phyloP scores from a whole-genome alignment of 306 rosid species.

The Psophocarpus tetragonolobus region DNA sequence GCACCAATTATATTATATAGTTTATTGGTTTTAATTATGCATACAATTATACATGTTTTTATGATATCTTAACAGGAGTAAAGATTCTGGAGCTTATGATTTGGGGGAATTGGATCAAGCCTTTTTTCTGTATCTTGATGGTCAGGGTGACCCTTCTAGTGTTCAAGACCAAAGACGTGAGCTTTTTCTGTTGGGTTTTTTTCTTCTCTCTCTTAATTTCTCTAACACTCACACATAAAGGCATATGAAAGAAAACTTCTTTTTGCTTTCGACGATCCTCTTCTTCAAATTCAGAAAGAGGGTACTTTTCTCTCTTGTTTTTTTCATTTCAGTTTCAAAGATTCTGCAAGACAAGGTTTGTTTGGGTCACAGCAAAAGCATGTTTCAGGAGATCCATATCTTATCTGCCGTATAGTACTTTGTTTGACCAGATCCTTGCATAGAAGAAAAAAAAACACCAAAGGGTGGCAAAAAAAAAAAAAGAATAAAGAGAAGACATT shows the following conservation, averaged over 20 bases:
- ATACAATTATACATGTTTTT: not conserved
- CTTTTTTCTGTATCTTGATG: conserved; percentile 83
- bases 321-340: conserved; percentile 28
- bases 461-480: not conserved
- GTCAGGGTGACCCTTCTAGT: conserved; percentile 58
- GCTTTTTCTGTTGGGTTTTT: too few species aligned
- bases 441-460: not conserved
- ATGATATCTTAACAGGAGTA: conserved; percentile 46
- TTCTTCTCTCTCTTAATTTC: conserved; percentile 8
- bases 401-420: conserved; percentile 50
- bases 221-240: not conserved
- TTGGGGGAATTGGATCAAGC: conserved; percentile 95
- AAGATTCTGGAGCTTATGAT: conserved; percentile 80
- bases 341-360: conserved; percentile 35
- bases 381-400: conserved; percentile 51
- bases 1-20: not conserved
- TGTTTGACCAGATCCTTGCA: conserved; percentile 62
- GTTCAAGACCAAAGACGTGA: conserved; percentile 76
- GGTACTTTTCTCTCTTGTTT: conserved; percentile 9
- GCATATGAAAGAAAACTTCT: not conserved
- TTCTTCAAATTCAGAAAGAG: conserved; percentile 29
- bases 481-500: not conserved
- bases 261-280: not conserved
- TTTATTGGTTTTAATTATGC: not conserved
- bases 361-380: conserved; percentile 58